A percentile compares a stretch with the other conserved stretches of the same genome.
Evolutionary conservation across 169 alveolate genomes (phyloP).

Genomic region (Theileria annulata): DNA sequence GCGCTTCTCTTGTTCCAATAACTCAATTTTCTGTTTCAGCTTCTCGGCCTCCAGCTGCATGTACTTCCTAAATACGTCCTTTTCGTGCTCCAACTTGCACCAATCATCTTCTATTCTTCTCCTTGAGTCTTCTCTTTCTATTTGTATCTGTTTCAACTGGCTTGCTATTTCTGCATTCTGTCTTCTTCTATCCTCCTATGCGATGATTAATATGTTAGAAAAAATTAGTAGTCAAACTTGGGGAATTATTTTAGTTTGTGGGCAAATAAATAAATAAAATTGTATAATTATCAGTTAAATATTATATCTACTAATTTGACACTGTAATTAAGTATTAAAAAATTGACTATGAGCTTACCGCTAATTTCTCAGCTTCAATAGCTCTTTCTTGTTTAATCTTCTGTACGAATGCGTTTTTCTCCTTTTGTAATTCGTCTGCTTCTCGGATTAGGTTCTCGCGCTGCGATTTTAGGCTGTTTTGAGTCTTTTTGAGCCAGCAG

Average conservation of each 20-base stretch:
- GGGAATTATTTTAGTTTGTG: neutral
- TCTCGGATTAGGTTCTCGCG: conserved; percentile 62
- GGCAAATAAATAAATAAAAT: too few species aligned
- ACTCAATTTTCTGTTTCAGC: conserved; percentile 68
- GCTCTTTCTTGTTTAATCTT: conserved; percentile 51
- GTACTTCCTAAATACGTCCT: conserved; percentile 72
- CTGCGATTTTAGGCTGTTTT: conserved; percentile 67
- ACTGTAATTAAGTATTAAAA: conserved; percentile 36
- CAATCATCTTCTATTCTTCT: conserved; percentile 80
- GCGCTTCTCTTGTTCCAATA: conserved; percentile 77
- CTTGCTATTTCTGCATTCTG: conserved; percentile 78
- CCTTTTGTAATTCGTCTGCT: conserved; percentile 72
- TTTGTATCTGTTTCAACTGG: conserved; percentile 79
- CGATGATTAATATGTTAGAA: neutral
- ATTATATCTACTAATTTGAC: conserved; percentile 4
- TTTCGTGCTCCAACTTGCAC: conserved; percentile 75
- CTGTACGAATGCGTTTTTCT: conserved; percentile 65
- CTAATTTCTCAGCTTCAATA: conserved; percentile 49
- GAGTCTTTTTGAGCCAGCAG: conserved; percentile 83
- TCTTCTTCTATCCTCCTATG: conserved; percentile 77
- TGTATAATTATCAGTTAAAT: conserved; percentile 15
- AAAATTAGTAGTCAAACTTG: neutral
- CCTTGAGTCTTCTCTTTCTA: conserved; percentile 84
- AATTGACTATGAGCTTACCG: conserved; percentile 36
- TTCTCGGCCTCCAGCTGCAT: conserved; percentile 77